These are phyloP conservation scores for Solanum ossicruentum DNA, from an alignment of 257 asterid species.

Conservation along the genomic window DNA sequence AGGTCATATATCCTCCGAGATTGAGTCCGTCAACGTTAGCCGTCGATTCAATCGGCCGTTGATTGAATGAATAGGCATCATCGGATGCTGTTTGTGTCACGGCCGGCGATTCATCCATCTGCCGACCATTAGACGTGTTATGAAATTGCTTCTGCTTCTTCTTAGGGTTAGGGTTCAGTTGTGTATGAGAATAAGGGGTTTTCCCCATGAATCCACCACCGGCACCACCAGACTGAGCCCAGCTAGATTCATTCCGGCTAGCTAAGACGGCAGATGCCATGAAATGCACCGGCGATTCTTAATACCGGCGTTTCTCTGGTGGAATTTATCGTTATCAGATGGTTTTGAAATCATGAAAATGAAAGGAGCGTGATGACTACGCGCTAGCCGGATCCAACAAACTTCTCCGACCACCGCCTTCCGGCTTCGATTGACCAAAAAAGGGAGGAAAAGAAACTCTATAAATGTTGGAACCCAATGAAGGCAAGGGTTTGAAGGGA, in stretches of 20 bases:
- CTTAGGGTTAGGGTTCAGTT: conserved; percentile 55
- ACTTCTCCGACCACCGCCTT: conserved; percentile 2
- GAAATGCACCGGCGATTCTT: conserved; percentile 30
- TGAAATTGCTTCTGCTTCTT: conserved; percentile 69
- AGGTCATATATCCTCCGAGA: conserved; percentile 49
- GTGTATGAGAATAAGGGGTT: conserved; percentile 44
- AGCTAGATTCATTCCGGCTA: conserved; percentile 74
- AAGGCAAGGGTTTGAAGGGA: conserved; percentile 43
- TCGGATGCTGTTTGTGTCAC: conserved; percentile 80
- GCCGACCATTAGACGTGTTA: conserved; percentile 34
- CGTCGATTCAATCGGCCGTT: conserved; percentile 27
- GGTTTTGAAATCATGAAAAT: conserved; percentile 30
- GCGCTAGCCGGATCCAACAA: conserved; percentile 7
- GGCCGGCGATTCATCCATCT: conserved; percentile 35
- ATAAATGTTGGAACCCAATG: not conserved
- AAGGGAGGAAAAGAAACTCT: not conserved
- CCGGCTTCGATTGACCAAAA: not conserved
- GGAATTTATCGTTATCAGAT: conserved; percentile 2
- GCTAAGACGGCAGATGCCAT: conserved; percentile 94
- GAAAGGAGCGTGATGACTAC: conserved; percentile 4
- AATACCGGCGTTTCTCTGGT: conserved; percentile 35
- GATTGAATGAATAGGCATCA: conserved; percentile 86
- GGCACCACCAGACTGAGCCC: conserved; percentile 46
- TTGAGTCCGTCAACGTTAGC: conserved; percentile 35
- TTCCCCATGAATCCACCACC: conserved; percentile 64